These are phyloP conservation scores for Shiraia sp. DNA, from an alignment of 2,329 filamentous ascomycete genomes.

Conservation along the genomic window DNA sequence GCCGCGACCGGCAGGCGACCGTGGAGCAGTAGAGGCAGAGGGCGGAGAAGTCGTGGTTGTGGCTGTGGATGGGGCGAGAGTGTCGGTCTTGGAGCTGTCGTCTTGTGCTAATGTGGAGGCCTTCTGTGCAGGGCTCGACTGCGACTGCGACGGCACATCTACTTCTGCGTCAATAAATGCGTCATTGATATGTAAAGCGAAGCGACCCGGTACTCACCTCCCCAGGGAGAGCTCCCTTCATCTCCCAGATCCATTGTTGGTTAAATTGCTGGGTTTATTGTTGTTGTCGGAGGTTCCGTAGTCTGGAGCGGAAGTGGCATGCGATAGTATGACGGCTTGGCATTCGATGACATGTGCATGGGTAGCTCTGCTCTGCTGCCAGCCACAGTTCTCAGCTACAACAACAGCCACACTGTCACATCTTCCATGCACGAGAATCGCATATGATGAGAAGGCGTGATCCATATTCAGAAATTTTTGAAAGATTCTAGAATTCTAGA, in stretches of 20 bases:
- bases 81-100: constrained; percentile 38
- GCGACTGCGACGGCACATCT: constrained; percentile 54
- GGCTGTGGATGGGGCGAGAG: constrained; percentile 18
- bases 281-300: constrained; percentile 13
- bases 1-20: constrained; percentile 54
- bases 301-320: constrained; percentile 9
- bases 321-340: constrained; percentile 3
- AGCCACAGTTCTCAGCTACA: not conserved
- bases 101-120: constrained; percentile 43
- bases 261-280: constrained; percentile 11
- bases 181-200: not conserved
- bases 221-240: constrained; percentile 49
- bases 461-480: too few species aligned
- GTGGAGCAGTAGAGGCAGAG: constrained; percentile 48
- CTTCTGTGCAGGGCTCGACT: constrained; percentile 48
- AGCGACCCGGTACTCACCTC: constrained; percentile 32
- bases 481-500: too few species aligned
- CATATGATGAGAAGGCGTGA: too few species aligned
- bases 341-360: constrained; percentile 5
- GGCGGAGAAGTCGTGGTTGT: constrained; percentile 31
- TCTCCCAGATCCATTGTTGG: constrained; percentile 48
- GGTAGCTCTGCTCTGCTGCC: not conserved
- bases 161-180: constrained; percentile 19
- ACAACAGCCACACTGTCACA: not conserved
- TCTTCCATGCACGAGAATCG: too few species aligned